Base-by-base conservation (phyloP, 1,139 yeast genomes). In the Meyerozyma sp. region DNA sequence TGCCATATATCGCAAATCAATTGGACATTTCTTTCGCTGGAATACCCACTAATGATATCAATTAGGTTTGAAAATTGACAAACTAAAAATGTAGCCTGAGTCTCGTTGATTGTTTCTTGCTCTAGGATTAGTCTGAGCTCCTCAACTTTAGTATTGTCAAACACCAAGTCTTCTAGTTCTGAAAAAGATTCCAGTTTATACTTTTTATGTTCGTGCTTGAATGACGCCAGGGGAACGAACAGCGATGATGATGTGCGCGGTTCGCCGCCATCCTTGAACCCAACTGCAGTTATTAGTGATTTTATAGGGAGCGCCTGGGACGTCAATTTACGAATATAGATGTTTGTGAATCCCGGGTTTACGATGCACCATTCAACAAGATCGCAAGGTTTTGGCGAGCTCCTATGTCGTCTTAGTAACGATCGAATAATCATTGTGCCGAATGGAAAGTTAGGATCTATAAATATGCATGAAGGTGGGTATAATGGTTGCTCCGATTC, bases 1-100 rank as follows among this genome's bases (percentile, higher is more conserved):
- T 42, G 42, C 67, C 68, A 63, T n/a, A 61, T 51, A 16, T 51
- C 52, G 43, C 60, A 52, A 7, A 60, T 42, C 18, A 60, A 46
- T 3, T 48, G 49, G 20, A 59, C 42, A 2, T 54, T 42, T 4
- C 42, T 40, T 4, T 46, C 44, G 13, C 46, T 46, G 3, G 55
- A 51, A 39, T 52, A 55, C 8, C 59, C 59, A 39, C 50, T 48
- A 6, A 52, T 54, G 5, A 56, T 44, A 40, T 57, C 59, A 10
- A 60, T 41, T 10, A 56, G 40, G 27, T 50, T 50, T 42, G 45
- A 42, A 37, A 57, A 54, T 4, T 13, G 34, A 14, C 34, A 21
- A 8, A 9, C 34, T 3, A 30, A 4, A 8, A 30, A 13, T 14
- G 10, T 5, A 13, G 20, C 16, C n/a, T 30, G 18, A 8, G 10